Evolutionary conservation across 371 early-diverging fungal genomes (phyloP), one percentile per base, ranked within the genome.

Genomic region (Paraphysoderma sedebokerense): DNA sequence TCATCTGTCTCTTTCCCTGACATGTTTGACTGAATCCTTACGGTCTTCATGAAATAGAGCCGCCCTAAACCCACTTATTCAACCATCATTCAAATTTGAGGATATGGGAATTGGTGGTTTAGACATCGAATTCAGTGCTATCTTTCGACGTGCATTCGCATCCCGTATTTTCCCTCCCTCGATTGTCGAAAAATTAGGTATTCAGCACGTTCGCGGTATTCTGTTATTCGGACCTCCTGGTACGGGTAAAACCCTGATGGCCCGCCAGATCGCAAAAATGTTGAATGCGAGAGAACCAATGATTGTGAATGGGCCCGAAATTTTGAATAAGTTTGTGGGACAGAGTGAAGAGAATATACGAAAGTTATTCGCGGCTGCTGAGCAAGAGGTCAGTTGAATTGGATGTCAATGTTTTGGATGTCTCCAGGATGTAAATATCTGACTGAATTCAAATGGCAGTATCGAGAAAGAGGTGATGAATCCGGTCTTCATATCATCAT

Each of bases 71-170:
- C 69, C 79, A 1, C 60, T 96, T 36, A 79, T 92, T 44, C 78
- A 91, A 56, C 87, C 98, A 13, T 77, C 95, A 58, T 98, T 99
- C 63, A 87, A 91, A 53, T 98, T 98, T 68, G 98, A 95, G 62
- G 90, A 92, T 50, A 74, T 99, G 69, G 99, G 98, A 36, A 98
- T 99, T 61, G 99, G 99, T 62, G 99, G 99, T 50, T 69, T 99
- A 48, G 96, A 98, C 61, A 71, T 79, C 17, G 99, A 99, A 58
- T 98, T 99, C 62, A 81, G 79, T 54, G 80, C 79, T 42, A 98
- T 99, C 58, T 98, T 99, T 69, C 79, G 99, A 53, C 80, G 99
- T 53, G 99, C 99, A 0, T 99, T 99, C 72, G 98, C 97, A 0
- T 98, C 98, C 6, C 86, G 99, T 55, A 92, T 97, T 48, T 99